Evolutionary conservation across 2,329 filamentous ascomycete species (phyloP).

Genomic region (Incumbomyces delicatus): DNA sequence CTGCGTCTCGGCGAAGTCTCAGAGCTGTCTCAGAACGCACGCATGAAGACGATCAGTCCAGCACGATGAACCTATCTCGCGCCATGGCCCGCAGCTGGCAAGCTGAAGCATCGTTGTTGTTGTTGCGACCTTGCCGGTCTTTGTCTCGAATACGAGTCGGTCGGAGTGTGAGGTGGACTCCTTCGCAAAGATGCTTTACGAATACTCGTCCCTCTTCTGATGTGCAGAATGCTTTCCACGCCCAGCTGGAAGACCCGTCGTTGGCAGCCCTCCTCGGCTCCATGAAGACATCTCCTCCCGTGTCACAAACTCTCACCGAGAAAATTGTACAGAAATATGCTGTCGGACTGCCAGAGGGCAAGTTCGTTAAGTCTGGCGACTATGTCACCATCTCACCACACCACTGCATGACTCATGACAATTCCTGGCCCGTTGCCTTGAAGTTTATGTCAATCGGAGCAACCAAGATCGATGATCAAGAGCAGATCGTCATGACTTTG

Average conservation of each 20-base stretch:
- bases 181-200: not conserved
- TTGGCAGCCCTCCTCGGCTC: slow-evolving; percentile 67
- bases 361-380: slow-evolving; percentile 68
- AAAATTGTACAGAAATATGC: slow-evolving; percentile 83
- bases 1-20: no score
- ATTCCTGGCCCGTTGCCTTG: slow-evolving; percentile 62
- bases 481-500: slow-evolving; percentile 71
- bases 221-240: slow-evolving; percentile 46
- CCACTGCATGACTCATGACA: slow-evolving; percentile 79
- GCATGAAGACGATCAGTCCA: no score
- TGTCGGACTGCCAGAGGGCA: slow-evolving; percentile 63
- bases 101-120: not conserved
- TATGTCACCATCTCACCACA: slow-evolving; percentile 68
- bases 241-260: slow-evolving; percentile 49
- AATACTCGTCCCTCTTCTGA: not conserved
- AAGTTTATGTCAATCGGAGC: slow-evolving; percentile 82
- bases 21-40: no score
- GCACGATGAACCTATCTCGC: not conserved
- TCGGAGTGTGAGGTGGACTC: not conserved
- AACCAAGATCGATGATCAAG: slow-evolving; percentile 57
- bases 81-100: not conserved
- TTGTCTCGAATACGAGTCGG: not conserved
- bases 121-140: not conserved
- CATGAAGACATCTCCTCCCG: slow-evolving; percentile 46
- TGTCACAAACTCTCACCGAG: slow-evolving; percentile 74